Percentiles rank a stretch among this genome's conserved stretches.
Evolutionary conservation across 1,139 yeast species (phyloP).

Genomic region (Yamadazyma friedrichii): DNA sequence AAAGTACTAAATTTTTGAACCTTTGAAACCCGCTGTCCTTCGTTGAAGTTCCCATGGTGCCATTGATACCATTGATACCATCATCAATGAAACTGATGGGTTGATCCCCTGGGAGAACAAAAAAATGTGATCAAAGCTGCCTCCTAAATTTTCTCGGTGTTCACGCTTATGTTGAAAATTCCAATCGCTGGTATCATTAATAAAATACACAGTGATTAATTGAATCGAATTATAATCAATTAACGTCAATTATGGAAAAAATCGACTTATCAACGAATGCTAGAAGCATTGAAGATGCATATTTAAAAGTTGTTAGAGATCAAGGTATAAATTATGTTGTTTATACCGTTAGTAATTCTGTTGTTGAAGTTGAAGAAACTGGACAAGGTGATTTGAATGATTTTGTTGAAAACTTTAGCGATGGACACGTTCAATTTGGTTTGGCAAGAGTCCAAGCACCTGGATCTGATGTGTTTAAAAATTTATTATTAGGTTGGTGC

Average conservation of each 20-base stretch:
- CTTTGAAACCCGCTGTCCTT: too few species aligned
- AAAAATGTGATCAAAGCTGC: neutral
- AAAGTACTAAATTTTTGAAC: too few species aligned
- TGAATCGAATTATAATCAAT: too few species aligned
- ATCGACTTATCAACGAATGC: constrained; percentile 58
- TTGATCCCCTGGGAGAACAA: too few species aligned
- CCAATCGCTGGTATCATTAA: neutral
- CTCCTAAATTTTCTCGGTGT: constrained; percentile 1
- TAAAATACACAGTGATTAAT: too few species aligned
- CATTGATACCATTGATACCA: too few species aligned
- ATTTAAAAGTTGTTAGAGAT: constrained; percentile 60
- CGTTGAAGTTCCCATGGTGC: too few species aligned
- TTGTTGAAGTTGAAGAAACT: constrained; percentile 55
- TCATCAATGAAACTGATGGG: too few species aligned
- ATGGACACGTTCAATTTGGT: constrained; percentile 89
- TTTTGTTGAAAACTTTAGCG: constrained; percentile 79
- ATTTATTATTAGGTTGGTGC: constrained; percentile 90
- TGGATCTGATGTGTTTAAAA: constrained; percentile 83
- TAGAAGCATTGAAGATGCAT: constrained; percentile 59
- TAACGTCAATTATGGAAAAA: constrained; percentile 44
- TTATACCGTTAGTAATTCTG: constrained; percentile 59
- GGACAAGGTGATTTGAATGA: constrained; percentile 72
- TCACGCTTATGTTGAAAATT: constrained; percentile 3
- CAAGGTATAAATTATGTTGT: constrained; percentile 58
- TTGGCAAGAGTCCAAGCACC: constrained; percentile 85